Evolutionary conservation across 2,329 filamentous ascomycete genomes (phyloP), one percentile per base, ranked within the genome.

Genomic region (Aureobasidium sp.): DNA sequence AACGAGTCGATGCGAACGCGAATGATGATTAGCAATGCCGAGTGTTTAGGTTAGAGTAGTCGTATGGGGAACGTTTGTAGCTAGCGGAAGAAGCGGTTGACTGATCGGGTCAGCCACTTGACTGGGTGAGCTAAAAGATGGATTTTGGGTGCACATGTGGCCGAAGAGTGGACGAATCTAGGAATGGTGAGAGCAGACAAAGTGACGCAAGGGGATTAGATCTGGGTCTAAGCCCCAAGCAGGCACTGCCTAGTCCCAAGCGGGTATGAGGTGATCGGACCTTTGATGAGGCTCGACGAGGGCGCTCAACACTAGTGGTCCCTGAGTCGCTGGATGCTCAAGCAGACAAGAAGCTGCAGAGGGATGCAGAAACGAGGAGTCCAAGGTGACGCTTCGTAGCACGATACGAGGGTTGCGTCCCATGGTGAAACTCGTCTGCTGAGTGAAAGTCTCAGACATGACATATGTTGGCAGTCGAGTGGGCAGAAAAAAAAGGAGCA

Each of bases 1-100:
- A 51, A 27, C 36, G 31, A 29, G 41, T 20, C 39, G 17, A 27
- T 12, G 11, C 5, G 7, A 15, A 27, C 5, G 11, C 5, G 7
- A 15, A 53, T 34, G 52, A 31, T 56, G 52, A 58, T 58, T 58
- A 34, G 55, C 25, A 42, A 58, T 42, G 31, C 9, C 12, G 31
- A 44, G 22, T 25, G 42, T 39, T 48, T 27, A 39, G 41, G 53
- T 57, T 45, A n/a, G 27, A 11, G 53, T 22, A 25, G 22, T 25
- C 22, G 22, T 25, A 44, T 44, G 37, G 9, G 39, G 25, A 11
- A 25, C 25, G 22, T 20, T 45, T 22, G 34, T 20, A 37, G 37
- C 17, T 20, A 37, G 22, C 52, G 15, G 5, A 37, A 29, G 14
- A 34, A 44, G 3, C 17, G 42, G 55, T 48, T 27, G 15, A 58